Evolutionary conservation across 2,329 filamentous ascomycete genomes (phyloP).

Genomic region (Pseudopyrenochaeta lycopersici): DNA sequence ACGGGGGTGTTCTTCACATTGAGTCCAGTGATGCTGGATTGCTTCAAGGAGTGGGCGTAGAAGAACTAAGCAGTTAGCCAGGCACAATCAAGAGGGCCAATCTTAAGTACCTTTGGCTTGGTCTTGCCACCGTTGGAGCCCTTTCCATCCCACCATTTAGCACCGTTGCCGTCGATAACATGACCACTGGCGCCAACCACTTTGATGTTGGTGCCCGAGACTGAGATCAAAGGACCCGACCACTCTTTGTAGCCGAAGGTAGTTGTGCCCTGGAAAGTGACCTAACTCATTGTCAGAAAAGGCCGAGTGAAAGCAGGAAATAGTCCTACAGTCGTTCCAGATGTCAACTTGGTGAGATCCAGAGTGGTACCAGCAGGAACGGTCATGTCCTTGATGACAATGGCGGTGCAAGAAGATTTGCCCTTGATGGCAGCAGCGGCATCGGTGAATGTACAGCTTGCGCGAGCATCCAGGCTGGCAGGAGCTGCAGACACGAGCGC

Average conservation of each 20-base stretch:
- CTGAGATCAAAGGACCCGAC: slow-evolving; percentile 69
- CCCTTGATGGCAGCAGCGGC: slow-evolving; percentile 58
- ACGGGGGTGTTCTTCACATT: slow-evolving; percentile 66
- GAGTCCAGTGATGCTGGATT: slow-evolving; percentile 60
- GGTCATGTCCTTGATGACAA: slow-evolving; percentile 61
- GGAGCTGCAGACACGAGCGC: slow-evolving; percentile 42
- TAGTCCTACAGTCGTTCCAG: slow-evolving; percentile 56
- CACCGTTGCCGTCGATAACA: slow-evolving; percentile 65
- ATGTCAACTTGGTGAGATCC: slow-evolving; percentile 63
- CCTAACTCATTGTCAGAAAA: slow-evolving; percentile 34
- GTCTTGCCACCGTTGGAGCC: slow-evolving; percentile 58
- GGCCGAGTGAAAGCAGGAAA: background rate
- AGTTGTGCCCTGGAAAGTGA: slow-evolving; percentile 72
- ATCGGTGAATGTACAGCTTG: slow-evolving; percentile 65
- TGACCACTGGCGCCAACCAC: slow-evolving; percentile 67
- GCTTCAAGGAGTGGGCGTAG: slow-evolving; percentile 61
- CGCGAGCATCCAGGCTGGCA: slow-evolving; percentile 37
- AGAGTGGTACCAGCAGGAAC: slow-evolving; percentile 68
- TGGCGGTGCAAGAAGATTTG: slow-evolving; percentile 63
- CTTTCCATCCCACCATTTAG: slow-evolving; percentile 61
- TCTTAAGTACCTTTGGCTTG: slow-evolving; percentile 42
- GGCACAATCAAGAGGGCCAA: background rate
- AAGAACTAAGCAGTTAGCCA: slow-evolving; percentile 64
- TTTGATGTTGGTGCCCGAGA: slow-evolving; percentile 67
- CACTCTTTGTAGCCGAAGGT: slow-evolving; percentile 73